Percentiles rank a stretch among this genome's conserved stretches.
phyloP scores from a whole-genome alignment of 2,329 filamentous ascomycete species.

The Fusarium bactridioides region DNA sequence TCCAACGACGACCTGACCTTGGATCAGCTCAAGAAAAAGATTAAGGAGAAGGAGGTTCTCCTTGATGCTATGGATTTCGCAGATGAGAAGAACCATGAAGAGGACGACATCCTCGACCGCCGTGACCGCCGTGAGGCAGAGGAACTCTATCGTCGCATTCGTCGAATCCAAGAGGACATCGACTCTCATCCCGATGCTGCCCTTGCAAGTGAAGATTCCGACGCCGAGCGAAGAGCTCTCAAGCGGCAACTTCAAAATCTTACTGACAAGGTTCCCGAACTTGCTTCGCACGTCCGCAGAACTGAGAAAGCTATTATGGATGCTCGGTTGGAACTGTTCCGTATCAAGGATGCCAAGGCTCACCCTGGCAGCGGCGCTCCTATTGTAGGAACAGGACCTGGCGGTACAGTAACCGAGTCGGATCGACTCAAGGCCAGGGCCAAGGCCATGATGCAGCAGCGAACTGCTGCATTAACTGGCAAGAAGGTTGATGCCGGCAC shows the following conservation, averaged over 20 bases:
- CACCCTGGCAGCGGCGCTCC: conserved; percentile 81
- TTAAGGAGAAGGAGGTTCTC: conserved; percentile 92
- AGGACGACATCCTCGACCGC: conserved; percentile 90
- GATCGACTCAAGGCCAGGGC: conserved; percentile 94
- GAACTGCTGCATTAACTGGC: conserved; percentile 89
- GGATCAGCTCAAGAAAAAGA: conserved; percentile 90
- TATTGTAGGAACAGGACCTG: conserved; percentile 92
- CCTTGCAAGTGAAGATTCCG: conserved; percentile 76
- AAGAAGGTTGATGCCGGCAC: conserved; percentile 74
- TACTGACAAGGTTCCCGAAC: conserved; percentile 87
- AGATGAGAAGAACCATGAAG: conserved; percentile 87
- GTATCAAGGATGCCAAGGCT: conserved; percentile 90
- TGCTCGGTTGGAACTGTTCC: conserved; percentile 89
- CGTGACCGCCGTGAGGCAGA: conserved; percentile 92
- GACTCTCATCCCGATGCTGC: conserved; percentile 84
- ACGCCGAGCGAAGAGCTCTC: conserved; percentile 84
- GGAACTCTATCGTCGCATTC: conserved; percentile 90
- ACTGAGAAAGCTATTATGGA: conserved; percentile 94
- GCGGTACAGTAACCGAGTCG: conserved; percentile 88
- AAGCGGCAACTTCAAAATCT: conserved; percentile 89
- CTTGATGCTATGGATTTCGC: conserved; percentile 96
- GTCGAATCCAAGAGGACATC: conserved; percentile 92
- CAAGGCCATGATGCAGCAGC: conserved; percentile 98
- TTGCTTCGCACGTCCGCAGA: conserved; percentile 90
- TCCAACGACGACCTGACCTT: conserved; percentile 83